A percentile compares a stretch with the other conserved stretches of the same genome.
Conservation (phyloP, 2,329 filamentous ascomycete genomes). For the Aspergillus ochraceus region DNA sequence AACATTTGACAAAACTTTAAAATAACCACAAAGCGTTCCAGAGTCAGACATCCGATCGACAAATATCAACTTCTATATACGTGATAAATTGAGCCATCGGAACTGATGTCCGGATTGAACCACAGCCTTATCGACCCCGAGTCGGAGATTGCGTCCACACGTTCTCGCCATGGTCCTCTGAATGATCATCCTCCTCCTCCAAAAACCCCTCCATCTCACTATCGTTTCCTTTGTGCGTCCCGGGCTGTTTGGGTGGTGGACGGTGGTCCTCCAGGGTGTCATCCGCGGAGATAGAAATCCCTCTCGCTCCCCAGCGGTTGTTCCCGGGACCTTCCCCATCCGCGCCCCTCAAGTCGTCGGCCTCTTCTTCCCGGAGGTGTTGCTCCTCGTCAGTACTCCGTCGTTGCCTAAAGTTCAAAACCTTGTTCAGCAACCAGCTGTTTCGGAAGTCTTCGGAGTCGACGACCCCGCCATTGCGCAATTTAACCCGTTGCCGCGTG, state of each 20-base stretch:
- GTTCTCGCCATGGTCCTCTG: slow-evolving; percentile 2
- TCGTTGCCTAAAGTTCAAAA: slow-evolving; percentile 60
- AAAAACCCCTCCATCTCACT: slow-evolving; percentile 19
- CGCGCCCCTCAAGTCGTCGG: slow-evolving; percentile 23
- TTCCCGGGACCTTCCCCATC: slow-evolving; percentile 25
- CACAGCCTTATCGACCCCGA: slow-evolving; percentile 1
- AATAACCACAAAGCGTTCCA: background rate
- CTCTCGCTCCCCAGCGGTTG: slow-evolving; percentile 58
- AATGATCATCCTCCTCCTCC: slow-evolving; percentile 22
- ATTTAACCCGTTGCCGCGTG: slow-evolving; percentile 88
- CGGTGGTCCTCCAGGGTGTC: slow-evolving; percentile 43
- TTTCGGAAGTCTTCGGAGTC: slow-evolving; percentile 85
- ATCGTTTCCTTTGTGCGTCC: slow-evolving; percentile 14
- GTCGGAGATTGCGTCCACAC: slow-evolving; percentile 8
- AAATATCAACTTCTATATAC: slow-evolving; percentile 8
- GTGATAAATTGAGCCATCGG: background rate
- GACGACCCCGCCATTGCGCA: slow-evolving; percentile 81
- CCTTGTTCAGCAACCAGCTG: slow-evolving; percentile 77
- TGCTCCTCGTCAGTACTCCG: slow-evolving; percentile 41
- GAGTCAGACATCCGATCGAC: slow-evolving; percentile 1
- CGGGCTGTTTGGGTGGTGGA: slow-evolving; percentile 8
- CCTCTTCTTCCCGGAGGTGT: slow-evolving; percentile 32
- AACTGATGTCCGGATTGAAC: background rate
- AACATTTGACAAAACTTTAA: background rate
- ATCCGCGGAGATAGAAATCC: slow-evolving; percentile 61